These are phyloP conservation scores for Globisporangium orthogonon DNA, from an alignment of 352 stramenopile genomes.

Conservation along the genomic window DNA sequence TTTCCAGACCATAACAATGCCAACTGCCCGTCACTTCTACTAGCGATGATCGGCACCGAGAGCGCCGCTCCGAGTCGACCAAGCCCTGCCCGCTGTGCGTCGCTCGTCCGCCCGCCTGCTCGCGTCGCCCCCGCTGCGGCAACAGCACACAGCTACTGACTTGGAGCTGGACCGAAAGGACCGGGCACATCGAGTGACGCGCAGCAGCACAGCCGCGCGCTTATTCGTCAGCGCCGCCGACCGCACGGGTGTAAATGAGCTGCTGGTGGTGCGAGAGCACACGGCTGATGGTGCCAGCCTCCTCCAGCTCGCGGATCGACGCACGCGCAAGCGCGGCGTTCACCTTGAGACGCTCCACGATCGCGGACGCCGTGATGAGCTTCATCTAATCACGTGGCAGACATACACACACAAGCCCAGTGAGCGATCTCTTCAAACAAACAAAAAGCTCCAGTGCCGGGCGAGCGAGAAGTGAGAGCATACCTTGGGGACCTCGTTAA, in stretches of 20 bases:
- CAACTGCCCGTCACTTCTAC: slow-evolving; percentile 8
- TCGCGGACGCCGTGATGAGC: slow-evolving; percentile 97
- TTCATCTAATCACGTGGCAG: slow-evolving; percentile 89
- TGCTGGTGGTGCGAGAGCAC: slow-evolving; percentile 95
- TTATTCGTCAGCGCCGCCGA: slow-evolving; percentile 72
- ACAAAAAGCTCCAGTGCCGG: neutral
- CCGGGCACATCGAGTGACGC: slow-evolving; percentile 8
- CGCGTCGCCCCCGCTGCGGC: too few species aligned
- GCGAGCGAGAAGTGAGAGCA: neutral
- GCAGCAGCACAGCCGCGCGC: slow-evolving; percentile 4
- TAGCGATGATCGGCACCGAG: neutral
- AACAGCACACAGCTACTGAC: neutral
- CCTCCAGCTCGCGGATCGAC: slow-evolving; percentile 94
- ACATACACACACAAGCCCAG: neutral
- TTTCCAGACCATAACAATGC: slow-evolving; percentile 5
- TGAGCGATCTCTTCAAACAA: neutral
- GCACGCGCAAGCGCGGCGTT: slow-evolving; percentile 96
- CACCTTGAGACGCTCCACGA: slow-evolving; percentile 99
- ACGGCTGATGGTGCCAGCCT: slow-evolving; percentile 94
- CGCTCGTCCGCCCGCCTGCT: neutral
- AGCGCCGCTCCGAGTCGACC: neutral
- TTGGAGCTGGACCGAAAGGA: neutral
- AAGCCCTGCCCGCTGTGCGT: neutral
- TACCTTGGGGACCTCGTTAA: slow-evolving; percentile 97
- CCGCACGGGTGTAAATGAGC: slow-evolving; percentile 98